A percentile compares a stretch with the other conserved stretches of the same genome.
These are phyloP conservation scores for Candida sithepensis DNA, from an alignment of 805 yeast genomes.

Conservation along the genomic window DNA sequence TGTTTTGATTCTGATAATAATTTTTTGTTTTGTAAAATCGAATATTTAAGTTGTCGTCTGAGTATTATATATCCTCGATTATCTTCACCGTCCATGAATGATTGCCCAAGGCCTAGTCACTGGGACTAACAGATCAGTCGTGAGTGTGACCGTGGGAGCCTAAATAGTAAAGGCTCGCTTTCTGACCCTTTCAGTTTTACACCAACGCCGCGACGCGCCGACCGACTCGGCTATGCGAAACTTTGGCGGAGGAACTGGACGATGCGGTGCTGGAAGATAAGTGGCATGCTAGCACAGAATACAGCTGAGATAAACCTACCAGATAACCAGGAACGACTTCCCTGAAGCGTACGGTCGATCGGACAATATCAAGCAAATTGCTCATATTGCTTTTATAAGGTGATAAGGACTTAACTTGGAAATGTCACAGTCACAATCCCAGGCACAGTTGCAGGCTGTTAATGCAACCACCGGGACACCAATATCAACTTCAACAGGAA, in stretches of 20 bases:
- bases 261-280: not conserved
- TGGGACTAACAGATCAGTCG: no score
- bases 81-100: not conserved
- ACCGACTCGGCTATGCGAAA: not conserved
- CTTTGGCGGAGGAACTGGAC: not conserved
- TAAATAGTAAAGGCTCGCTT: no score
- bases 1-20: not conserved
- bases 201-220: conserved; percentile 1
- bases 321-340: no score
- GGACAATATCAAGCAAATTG: not conserved
- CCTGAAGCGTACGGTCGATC: not conserved
- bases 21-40: not conserved
- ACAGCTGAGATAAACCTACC: not conserved
- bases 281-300: not conserved
- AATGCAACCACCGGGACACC: conserved; percentile 2
- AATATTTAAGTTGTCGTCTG: no score
- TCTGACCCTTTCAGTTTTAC: no score
- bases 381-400: no score
- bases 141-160: no score
- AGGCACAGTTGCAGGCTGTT: conserved; percentile 6
- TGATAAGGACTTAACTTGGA: not conserved
- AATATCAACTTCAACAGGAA: conserved; percentile 30
- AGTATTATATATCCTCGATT: no score
- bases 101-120: no score
- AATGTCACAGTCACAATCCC: conserved; percentile 14